Evolutionary conservation across 176 grass and related monocot genomes (phyloP), one percentile per base, ranked within the genome.

Genomic region (Triticum monococcum): DNA sequence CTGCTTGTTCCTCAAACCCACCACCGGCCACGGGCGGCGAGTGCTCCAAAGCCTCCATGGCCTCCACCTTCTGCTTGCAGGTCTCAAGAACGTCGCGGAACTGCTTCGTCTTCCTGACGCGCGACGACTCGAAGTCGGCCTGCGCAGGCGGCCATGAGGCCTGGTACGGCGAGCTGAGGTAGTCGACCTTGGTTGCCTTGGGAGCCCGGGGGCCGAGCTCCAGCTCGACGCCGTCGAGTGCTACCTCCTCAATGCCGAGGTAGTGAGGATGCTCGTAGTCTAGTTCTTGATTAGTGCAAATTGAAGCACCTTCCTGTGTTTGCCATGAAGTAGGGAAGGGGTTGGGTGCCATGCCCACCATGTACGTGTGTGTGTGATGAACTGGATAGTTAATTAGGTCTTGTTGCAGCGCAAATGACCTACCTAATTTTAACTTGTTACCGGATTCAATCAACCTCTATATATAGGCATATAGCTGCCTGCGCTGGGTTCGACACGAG

Each of bases 61-160:
- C 89, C 63, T 88, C 86, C 9, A 94, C 80, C 86, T 91, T 94
- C 83, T 91, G 92, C 86, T 91, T 94, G 83, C 89, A 94, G 61
- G 75, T 89, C 64, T 91, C 75, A 13, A 94, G 83, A 7, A 91
- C 83, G 70, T 86, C 83, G 5, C 84, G 45, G 64, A 89, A 91
- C 75, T 74, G 72, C 75, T 86, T 75, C 54, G 54, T 59, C 76
- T 89, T 94, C 72, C 89, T 72, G 26, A 77, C 79, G 63, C 79
- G 89, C 26, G 81, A 87, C 35, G 68, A 68, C 28, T 91, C 89
- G 59, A 30, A 18, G 14, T 36, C 88, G 22, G 25, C 46, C 23
- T 72, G 85, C 13, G 68, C 30, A 32, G 82, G 11, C 43, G 81
- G 59, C 85, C 89, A 90, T 12, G 59, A 61, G 20, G 60, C 20